These are phyloP conservation scores for Nakazawaea wyomingensis DNA, from an alignment of 805 yeast genomes.

Conservation along the genomic window DNA sequence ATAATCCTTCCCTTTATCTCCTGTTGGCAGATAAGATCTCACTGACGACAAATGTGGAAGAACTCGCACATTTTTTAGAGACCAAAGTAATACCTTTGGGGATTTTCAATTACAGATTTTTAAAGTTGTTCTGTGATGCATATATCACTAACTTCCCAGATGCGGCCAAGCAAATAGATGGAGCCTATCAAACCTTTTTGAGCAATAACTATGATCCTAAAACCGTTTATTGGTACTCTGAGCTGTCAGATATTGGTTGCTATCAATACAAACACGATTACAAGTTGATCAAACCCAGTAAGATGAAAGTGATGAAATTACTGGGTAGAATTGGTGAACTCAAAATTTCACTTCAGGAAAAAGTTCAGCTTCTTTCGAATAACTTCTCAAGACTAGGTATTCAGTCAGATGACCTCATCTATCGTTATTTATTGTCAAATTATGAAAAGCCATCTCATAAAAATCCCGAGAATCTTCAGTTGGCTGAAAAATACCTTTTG, in stretches of 20 bases:
- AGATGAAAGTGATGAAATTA: neutral
- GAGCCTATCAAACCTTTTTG: neutral
- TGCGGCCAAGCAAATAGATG: neutral
- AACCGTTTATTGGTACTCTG: neutral
- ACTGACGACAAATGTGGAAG: neutral
- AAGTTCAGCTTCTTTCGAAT: conserved; percentile 1
- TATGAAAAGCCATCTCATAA: neutral
- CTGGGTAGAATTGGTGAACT: neutral
- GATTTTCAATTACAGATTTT: conserved; percentile 3
- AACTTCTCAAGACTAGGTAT: conserved; percentile 2
- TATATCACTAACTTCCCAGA: conserved; percentile 5
- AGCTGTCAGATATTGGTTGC: neutral
- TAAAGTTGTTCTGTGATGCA: neutral
- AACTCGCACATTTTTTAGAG: neutral
- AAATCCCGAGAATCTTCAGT: neutral
- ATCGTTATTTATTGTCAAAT: neutral
- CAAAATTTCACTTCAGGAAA: neutral
- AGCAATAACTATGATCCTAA: neutral
- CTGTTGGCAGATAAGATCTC: neutral
- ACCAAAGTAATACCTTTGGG: neutral
- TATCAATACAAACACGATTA: neutral
- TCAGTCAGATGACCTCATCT: neutral
- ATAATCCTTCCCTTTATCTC: neutral
- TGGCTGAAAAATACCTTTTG: neutral
- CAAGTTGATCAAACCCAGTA: neutral